Evolutionary conservation across 1,284 basidiomycete genomes (phyloP).

Genomic region (Moesziomyces globuligerus): DNA sequence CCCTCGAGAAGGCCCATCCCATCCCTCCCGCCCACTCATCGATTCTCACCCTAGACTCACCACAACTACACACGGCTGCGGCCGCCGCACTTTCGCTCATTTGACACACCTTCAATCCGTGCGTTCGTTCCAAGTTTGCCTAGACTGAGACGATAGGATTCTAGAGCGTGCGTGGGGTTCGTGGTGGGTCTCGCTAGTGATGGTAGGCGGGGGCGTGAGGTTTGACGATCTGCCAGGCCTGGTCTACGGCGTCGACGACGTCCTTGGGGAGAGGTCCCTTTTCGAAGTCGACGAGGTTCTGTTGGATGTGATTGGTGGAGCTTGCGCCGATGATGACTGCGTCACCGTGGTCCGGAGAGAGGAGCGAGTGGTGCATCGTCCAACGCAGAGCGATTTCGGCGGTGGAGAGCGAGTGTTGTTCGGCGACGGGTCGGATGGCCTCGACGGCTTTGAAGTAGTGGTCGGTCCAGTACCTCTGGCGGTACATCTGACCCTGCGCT

Average conservation of each 20-base stretch:
- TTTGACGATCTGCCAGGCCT: slow-evolving; percentile 52
- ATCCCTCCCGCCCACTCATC: slow-evolving; percentile 26
- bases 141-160: too few relatives aligned
- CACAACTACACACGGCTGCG: too few relatives aligned
- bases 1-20: slow-evolving; percentile 40
- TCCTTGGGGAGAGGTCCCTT: slow-evolving; percentile 41
- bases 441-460: slow-evolving; percentile 64
- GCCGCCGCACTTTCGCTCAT: too few relatives aligned
- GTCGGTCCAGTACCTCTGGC: slow-evolving; percentile 52
- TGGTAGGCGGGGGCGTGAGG: slow-evolving; percentile 41
- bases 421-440: slow-evolving; percentile 46
- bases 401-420: slow-evolving; percentile 32
- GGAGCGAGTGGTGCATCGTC: slow-evolving; percentile 52
- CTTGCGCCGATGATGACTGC: slow-evolving; percentile 52
- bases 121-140: too few relatives aligned
- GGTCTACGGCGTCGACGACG: slow-evolving; percentile 45
- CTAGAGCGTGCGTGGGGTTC: too few relatives aligned
- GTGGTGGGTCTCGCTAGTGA: too few relatives aligned
- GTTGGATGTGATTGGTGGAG: slow-evolving; percentile 46
- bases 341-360: slow-evolving; percentile 32
- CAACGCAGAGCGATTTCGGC: slow-evolving; percentile 53
- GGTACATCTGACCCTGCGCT: slow-evolving; percentile 49
- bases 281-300: slow-evolving; percentile 52
- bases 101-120: too few relatives aligned
- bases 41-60: slow-evolving; percentile 19